Conservation (phyloP, 139 green algal genomes). For the Desmodesmus armatus region DNA sequence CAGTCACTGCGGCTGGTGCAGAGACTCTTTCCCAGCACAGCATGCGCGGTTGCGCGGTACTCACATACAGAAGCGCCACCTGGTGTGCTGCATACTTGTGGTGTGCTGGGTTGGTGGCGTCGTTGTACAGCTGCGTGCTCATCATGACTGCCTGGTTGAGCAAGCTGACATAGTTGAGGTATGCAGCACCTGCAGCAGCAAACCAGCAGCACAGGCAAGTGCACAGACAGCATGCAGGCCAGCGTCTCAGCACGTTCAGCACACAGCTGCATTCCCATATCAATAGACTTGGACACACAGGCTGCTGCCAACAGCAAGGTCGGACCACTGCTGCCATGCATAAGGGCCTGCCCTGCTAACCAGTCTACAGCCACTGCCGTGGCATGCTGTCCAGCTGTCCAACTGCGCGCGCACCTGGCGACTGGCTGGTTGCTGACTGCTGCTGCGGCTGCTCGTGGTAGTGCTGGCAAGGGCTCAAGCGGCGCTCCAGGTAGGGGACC, state of each 20-base stretch:
- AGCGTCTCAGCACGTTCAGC: neutral
- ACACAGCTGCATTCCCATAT: neutral
- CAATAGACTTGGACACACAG: neutral
- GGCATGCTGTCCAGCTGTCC: neutral
- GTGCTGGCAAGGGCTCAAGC: constrained; percentile 1
- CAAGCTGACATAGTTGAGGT: constrained; percentile 63
- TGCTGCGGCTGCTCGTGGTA: neutral
- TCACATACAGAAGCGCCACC: constrained; percentile 74
- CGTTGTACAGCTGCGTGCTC: constrained; percentile 75
- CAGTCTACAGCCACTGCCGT: neutral
- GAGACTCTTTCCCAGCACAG: no score
- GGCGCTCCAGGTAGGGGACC: constrained; percentile 59
- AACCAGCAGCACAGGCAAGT: neutral
- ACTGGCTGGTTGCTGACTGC: neutral
- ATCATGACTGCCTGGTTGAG: constrained; percentile 76
- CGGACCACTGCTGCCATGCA: neutral
- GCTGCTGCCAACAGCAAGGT: neutral
- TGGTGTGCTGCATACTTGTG: constrained; percentile 78
- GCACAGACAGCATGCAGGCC: neutral
- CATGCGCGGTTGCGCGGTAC: no score
- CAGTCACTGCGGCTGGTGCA: no score
- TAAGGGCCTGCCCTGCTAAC: neutral
- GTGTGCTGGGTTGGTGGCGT: constrained; percentile 65
- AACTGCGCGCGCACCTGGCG: neutral
- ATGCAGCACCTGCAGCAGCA: constrained; percentile 56